Evolutionary conservation across 129 eudicot genomes (phyloP).

Genomic region (Arctium minus): DNA sequence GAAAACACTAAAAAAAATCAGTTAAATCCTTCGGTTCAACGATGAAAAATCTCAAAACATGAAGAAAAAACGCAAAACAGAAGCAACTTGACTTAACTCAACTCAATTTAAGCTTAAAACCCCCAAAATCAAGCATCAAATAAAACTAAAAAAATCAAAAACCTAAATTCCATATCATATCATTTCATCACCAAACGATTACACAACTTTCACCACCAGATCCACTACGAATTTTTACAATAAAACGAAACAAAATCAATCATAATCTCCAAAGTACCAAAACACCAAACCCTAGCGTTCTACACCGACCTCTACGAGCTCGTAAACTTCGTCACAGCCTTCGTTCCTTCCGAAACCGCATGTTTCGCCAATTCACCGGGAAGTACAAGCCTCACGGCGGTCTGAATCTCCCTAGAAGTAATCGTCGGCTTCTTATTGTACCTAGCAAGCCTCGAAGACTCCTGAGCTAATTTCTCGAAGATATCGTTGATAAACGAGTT

Average conservation of each 20-base stretch:
- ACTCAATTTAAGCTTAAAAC: neutral
- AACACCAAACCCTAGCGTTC: constrained; percentile 4
- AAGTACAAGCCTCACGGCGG: constrained; percentile 31
- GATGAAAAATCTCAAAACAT: neutral
- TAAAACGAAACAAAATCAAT: neutral
- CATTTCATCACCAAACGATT: neutral
- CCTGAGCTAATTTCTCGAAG: constrained; percentile 39
- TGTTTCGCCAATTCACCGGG: constrained; percentile 45
- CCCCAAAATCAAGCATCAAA: neutral
- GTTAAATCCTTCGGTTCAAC: neutral
- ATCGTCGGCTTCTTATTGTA: constrained; percentile 42
- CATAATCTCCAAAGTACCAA: neutral
- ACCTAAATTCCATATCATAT: neutral
- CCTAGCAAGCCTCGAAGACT: constrained; percentile 34
- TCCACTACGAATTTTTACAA: neutral
- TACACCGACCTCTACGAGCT: constrained; percentile 15
- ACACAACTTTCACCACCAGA: neutral
- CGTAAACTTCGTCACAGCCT: constrained; percentile 33
- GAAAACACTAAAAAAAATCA: neutral
- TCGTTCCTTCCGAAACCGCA: constrained; percentile 36
- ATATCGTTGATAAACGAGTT: constrained; percentile 37
- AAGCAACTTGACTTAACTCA: neutral
- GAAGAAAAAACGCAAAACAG: neutral
- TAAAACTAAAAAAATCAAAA: too few species aligned
- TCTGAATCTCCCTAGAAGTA: constrained; percentile 35